Conservation (phyloP, 495 filamentous ascomycete species). For the Mytilinidion resinicola region DNA sequence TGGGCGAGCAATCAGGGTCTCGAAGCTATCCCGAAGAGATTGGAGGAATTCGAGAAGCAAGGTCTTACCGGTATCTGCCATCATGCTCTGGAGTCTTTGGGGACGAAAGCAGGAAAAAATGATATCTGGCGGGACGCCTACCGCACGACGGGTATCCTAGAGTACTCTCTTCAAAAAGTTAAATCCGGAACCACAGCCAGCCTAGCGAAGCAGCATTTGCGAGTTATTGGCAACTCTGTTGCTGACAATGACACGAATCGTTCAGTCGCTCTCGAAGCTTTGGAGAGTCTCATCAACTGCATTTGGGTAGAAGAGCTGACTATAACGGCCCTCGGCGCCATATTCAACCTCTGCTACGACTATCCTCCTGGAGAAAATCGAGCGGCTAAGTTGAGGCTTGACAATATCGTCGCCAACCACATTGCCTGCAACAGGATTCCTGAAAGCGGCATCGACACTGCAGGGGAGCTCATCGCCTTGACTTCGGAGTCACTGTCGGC, state of each 20-base stretch:
- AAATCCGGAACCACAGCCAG: not conserved
- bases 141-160: slow-evolving; percentile 9
- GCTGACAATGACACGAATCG: slow-evolving; percentile 24
- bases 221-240: slow-evolving; percentile 26
- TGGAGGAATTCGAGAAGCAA: not conserved
- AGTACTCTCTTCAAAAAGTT: slow-evolving; percentile 6
- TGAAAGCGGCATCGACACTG: slow-evolving; percentile 19
- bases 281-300: slow-evolving; percentile 5
- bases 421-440: slow-evolving; percentile 7
- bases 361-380: slow-evolving; percentile 17
- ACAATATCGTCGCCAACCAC: slow-evolving; percentile 7
- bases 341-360: slow-evolving; percentile 27
- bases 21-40: not conserved
- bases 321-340: slow-evolving; percentile 13
- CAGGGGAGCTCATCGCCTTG: slow-evolving; percentile 20
- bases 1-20: not conserved
- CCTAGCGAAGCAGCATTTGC: slow-evolving; percentile 19
- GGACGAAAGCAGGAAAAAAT: slow-evolving; percentile 18
- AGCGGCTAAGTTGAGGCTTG: slow-evolving; percentile 18
- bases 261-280: not conserved
- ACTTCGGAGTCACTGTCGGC: slow-evolving; percentile 17
- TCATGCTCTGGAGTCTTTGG: slow-evolving; percentile 9
- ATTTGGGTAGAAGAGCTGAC: slow-evolving; percentile 7
- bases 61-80: not conserved
- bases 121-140: slow-evolving; percentile 14